Conservation (phyloP, 2,329 filamentous ascomycete genomes). For the Lecanicillium sp. region DNA sequence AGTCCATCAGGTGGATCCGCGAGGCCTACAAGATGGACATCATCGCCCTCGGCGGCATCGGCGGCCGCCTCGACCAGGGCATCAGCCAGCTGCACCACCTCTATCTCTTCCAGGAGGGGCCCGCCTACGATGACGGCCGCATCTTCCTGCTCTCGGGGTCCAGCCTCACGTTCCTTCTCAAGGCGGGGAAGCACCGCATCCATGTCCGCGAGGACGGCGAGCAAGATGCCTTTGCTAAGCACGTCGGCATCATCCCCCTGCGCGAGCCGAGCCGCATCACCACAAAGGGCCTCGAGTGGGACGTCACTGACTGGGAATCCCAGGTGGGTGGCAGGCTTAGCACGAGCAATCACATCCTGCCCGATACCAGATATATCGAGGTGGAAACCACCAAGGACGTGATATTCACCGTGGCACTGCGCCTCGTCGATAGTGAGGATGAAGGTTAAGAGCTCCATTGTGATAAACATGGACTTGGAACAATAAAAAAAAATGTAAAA, state of each 20-base stretch:
- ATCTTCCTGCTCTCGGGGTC: conserved; percentile 77
- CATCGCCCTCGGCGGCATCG: conserved; percentile 77
- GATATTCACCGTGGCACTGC: conserved; percentile 68
- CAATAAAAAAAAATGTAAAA: conserved; percentile 14
- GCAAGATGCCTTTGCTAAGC: conserved; percentile 59
- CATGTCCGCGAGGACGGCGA: conserved; percentile 48
- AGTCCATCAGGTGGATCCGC: conserved; percentile 62
- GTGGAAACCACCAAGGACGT: conserved; percentile 59
- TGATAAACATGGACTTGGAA: too few relatives aligned
- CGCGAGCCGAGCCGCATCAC: conserved; percentile 73
- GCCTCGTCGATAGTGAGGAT: conserved; percentile 30
- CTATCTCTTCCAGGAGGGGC: conserved; percentile 53
- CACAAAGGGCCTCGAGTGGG: conserved; percentile 82
- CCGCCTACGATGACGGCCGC: conserved; percentile 44
- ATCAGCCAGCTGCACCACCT: conserved; percentile 85
- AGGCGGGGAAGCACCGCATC: conserved; percentile 61
- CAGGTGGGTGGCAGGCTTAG: conserved; percentile 67
- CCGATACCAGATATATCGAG: conserved; percentile 52
- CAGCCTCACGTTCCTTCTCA: conserved; percentile 78
- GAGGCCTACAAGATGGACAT: conserved; percentile 47
- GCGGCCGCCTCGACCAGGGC: conserved; percentile 87
- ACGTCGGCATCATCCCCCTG: conserved; percentile 82
- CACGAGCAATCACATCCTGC: conserved; percentile 72
- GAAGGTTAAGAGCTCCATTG: conserved; percentile 11
- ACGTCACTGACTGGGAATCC: conserved; percentile 76